Base-by-base conservation (phyloP, 2,329 filamentous ascomycete genomes). In the Cylindrodendrum hubeiense region DNA sequence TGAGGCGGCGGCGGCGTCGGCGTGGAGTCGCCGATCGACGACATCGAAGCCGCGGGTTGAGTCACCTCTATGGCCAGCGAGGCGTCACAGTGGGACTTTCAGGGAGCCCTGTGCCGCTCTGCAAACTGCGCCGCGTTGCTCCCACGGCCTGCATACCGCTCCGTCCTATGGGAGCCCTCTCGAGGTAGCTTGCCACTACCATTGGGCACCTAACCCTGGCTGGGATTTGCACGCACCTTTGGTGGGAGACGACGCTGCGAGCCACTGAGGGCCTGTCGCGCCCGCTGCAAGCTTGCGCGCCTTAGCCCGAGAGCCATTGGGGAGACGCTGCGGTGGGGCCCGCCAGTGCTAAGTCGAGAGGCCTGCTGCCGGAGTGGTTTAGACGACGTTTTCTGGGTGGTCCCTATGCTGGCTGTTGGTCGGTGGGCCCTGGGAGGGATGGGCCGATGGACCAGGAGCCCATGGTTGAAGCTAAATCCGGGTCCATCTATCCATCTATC, bases 111-210 rank as follows among this genome's bases (percentile, higher is more conserved):
- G 50, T 62, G 56, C 66, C 57, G 63, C 54, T 72, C 60, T 67
- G 68, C 69, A 66, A 69, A 77, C 79, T 83, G 82, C 82, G 81
- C 81, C 81, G 80, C 82, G 75, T 79, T 82, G 78, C 78, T 73
- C 78, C 76, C 79, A 79, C 72, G 67, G 72, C 70, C 70, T 78
- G 77, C 75, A 78, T 77, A 67, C 63, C 63, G 62, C 69, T 62
- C 71, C 56, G 66, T 74, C 77, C 77, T 79, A 77, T 80, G 71
- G 69, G 70, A 76, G 71, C 55, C 58, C 63, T 60, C 51, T 65
- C 33, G 55, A 55, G 59, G 60, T 56, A 54, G 63, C 60, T 73
- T 68, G 68, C 72, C 63, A 71, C 69, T 68, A 63, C 74, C 67
- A 82, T 82, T 82, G 80, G 80, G 76, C 71, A 71, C 68, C 72